These are phyloP conservation scores for Penicillium rolfsii DNA, from an alignment of 2,329 filamentous ascomycete genomes.

Conservation along the genomic window DNA sequence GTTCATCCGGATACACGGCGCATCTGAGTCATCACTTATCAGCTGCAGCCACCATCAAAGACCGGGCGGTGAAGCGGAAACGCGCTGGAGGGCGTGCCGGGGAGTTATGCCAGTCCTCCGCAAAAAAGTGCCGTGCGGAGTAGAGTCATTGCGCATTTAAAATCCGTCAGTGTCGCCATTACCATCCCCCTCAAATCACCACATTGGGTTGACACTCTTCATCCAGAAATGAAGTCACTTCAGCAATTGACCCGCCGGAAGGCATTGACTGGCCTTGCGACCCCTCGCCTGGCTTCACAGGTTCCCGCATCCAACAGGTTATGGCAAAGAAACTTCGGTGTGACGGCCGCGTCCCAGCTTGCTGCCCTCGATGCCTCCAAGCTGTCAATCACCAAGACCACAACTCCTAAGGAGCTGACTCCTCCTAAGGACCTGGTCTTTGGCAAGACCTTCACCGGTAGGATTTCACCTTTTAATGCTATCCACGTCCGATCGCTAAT, in stretches of 20 bases:
- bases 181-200: conserved; percentile 3
- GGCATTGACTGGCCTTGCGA: conserved; percentile 32
- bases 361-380: conserved; percentile 75
- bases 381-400: conserved; percentile 74
- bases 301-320: conserved; percentile 36
- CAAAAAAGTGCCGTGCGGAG: conserved; percentile 21
- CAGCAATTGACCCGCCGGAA: conserved; percentile 41
- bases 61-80: not conserved
- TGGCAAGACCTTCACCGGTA: conserved; percentile 87
- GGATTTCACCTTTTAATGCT: not conserved
- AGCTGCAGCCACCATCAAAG: not conserved
- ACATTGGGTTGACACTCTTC: conserved; percentile 8
- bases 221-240: conserved; percentile 38
- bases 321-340: conserved; percentile 56
- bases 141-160: conserved; percentile 34
- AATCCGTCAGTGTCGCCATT: conserved; percentile 16
- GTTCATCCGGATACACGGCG: not conserved
- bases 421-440: conserved; percentile 85
- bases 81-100: conserved; percentile 9
- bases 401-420: conserved; percentile 71
- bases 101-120: conserved; percentile 37
- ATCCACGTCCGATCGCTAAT: conserved; percentile 22
- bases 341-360: conserved; percentile 46
- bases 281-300: conserved; percentile 31
- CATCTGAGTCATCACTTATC: conserved; percentile 16